Conservation (phyloP, 352 stramenopile species). For the Globisporangium lucens region DNA sequence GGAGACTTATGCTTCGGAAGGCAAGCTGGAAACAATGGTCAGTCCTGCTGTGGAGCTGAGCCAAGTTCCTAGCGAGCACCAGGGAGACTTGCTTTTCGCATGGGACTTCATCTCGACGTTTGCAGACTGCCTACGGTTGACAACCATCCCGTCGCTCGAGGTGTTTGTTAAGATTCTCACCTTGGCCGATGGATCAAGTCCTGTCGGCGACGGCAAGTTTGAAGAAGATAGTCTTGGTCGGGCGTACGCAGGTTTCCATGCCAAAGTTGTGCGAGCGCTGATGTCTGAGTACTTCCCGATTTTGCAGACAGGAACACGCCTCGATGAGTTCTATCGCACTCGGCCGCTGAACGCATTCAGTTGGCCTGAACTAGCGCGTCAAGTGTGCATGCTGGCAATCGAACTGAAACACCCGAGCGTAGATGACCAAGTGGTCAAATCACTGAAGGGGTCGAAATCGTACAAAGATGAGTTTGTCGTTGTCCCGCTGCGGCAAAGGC, state of each 20-base stretch:
- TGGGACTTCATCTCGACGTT: constrained; percentile 81
- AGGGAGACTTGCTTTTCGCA: constrained; percentile 62
- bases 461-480: constrained; percentile 68
- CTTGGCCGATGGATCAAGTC: constrained; percentile 41
- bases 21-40: constrained; percentile 20
- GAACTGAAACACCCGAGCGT: constrained; percentile 64
- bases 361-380: constrained; percentile 76
- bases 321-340: constrained; percentile 72
- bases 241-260: constrained; percentile 51
- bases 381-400: constrained; percentile 72
- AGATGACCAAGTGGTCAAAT: constrained; percentile 73
- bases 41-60: constrained; percentile 36
- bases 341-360: constrained; percentile 73
- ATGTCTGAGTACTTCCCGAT: constrained; percentile 65
- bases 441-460: constrained; percentile 70
- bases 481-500: constrained; percentile 39
- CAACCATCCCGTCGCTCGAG: constrained; percentile 43
- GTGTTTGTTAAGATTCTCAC: constrained; percentile 52
- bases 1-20: background rate
- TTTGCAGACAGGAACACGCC: constrained; percentile 61
- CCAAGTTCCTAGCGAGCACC: constrained; percentile 35
- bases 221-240: constrained; percentile 47
- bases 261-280: constrained; percentile 45
- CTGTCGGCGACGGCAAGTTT: constrained; percentile 44
- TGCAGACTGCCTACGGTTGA: constrained; percentile 55